Percentiles rank a stretch among this genome's conserved stretches.
Conservation (phyloP, 805 yeast genomes). For the Saturnispora sanitii region DNA sequence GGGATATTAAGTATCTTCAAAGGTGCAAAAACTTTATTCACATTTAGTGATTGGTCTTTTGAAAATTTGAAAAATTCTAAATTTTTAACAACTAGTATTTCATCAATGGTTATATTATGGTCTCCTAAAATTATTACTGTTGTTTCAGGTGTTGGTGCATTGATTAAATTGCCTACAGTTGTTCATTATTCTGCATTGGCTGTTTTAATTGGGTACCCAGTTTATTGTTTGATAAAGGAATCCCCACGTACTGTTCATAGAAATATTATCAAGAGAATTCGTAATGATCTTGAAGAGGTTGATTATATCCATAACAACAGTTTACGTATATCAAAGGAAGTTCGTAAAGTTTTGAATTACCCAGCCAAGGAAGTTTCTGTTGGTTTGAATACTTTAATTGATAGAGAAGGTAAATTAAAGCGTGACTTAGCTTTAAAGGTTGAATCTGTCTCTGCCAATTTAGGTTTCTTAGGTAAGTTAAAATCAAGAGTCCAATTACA, state of each 20-base stretch:
- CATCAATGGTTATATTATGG: conserved; percentile 21
- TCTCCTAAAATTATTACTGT: conserved; percentile 24
- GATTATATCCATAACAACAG: conserved; percentile 79
- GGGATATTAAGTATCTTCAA: conserved; percentile 31
- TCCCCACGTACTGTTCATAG: conserved; percentile 85
- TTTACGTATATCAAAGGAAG: conserved; percentile 69
- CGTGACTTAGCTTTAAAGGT: conserved; percentile 43
- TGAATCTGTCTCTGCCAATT: conserved; percentile 46
- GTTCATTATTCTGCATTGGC: conserved; percentile 27
- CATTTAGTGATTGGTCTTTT: conserved; percentile 31
- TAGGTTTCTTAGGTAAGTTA: conserved; percentile 42
- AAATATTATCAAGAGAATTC: conserved; percentile 67
- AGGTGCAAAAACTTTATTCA: conserved; percentile 15
- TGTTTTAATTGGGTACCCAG: conserved; percentile 28
- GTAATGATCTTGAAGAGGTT: conserved; percentile 45
- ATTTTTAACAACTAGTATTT: conserved; percentile 22
- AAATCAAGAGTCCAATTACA: conserved; percentile 19
- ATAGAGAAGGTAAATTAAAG: conserved; percentile 48
- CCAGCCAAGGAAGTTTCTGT: conserved; percentile 78
- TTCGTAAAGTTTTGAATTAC: conserved; percentile 65
- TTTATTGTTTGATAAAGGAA: conserved; percentile 55
- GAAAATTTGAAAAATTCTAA: conserved; percentile 17
- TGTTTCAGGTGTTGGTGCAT: conserved; percentile 24
- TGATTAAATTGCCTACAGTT: conserved; percentile 21
- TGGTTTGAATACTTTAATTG: conserved; percentile 56